Evolutionary conservation across 1,139 yeast genomes (phyloP).

Genomic region (Pichia sp.): DNA sequence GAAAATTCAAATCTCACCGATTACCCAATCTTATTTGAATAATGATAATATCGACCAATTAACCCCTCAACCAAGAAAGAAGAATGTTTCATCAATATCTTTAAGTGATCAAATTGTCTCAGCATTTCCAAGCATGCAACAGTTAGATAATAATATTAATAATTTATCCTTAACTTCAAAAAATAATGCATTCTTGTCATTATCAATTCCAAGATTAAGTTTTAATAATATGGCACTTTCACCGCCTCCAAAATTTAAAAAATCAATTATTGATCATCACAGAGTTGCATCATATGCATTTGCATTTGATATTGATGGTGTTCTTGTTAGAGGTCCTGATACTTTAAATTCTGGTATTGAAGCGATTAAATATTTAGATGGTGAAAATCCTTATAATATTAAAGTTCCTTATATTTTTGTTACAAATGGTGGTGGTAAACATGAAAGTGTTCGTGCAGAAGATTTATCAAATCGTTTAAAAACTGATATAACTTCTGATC

Average conservation of each 20-base stretch:
- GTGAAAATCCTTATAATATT: conserved; percentile 71
- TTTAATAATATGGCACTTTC: neutral
- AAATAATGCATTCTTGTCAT: neutral
- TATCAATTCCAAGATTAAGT: conserved; percentile 1
- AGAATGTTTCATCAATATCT: conserved; percentile 64
- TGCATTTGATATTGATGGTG: conserved; percentile 86
- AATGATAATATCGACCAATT: conserved; percentile 67
- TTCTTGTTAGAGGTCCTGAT: conserved; percentile 70
- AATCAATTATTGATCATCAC: conserved; percentile 52
- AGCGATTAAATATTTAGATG: conserved; percentile 65
- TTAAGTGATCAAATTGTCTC: conserved; percentile 61
- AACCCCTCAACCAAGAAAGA: conserved; percentile 54
- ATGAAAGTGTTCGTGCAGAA: conserved; percentile 63
- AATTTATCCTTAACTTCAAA: conserved; percentile 1
- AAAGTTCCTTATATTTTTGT: conserved; percentile 82
- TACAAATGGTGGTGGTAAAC: conserved; percentile 86
- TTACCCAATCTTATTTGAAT: conserved; percentile 45
- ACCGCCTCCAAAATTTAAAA: conserved; percentile 38
- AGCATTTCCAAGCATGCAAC: conserved; percentile 40
- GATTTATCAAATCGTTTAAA: conserved; percentile 58
- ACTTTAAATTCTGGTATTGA: conserved; percentile 72
- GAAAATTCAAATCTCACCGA: conserved; percentile 7
- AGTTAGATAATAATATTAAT: neutral
- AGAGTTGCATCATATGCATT: conserved; percentile 79
- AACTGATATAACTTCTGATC: conserved; percentile 61